Evolutionary conservation across 108 stramenopile genomes (phyloP).

Genomic region (Nitzschia sp.): DNA sequence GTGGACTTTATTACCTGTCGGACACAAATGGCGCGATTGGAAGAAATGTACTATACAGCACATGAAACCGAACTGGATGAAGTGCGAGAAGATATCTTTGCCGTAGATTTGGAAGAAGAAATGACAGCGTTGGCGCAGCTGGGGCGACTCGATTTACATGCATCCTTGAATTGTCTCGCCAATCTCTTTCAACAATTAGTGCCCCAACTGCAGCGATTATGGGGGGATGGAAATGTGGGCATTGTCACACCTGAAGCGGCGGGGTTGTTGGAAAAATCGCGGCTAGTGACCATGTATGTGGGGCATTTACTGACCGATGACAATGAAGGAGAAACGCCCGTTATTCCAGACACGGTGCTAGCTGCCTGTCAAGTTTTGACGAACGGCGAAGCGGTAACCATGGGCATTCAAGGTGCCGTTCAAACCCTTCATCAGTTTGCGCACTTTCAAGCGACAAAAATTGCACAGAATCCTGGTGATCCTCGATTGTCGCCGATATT

Average conservation of each 20-base stretch:
- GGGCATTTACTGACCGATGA: conserved; percentile 84
- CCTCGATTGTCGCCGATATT: conserved; percentile 75
- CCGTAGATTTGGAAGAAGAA: conserved; percentile 72
- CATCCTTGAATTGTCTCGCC: conserved; percentile 56
- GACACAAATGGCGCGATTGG: conserved; percentile 69
- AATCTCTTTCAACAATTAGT: conserved; percentile 55
- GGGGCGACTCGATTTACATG: conserved; percentile 66
- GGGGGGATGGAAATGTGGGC: conserved; percentile 35
- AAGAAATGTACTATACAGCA: conserved; percentile 68
- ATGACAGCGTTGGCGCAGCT: conserved; percentile 64
- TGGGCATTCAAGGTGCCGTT: conserved; percentile 54
- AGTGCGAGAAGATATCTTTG: conserved; percentile 79
- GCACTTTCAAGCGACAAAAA: conserved; percentile 68
- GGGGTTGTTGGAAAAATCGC: conserved; percentile 80
- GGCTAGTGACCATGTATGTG: conserved; percentile 67
- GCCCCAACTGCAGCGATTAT: conserved; percentile 58
- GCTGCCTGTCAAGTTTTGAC: conserved; percentile 39
- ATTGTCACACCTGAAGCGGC: conserved; percentile 71
- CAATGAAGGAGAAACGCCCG: conserved; percentile 72
- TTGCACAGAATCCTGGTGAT: conserved; percentile 56
- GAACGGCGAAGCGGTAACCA: conserved; percentile 32
- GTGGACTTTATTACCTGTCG: conserved; percentile 59
- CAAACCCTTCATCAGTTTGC: conserved; percentile 57
- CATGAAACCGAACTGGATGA: conserved; percentile 78
- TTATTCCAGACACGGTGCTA: conserved; percentile 65